phyloP scores from a whole-genome alignment of 176 grass and related monocot species.

The Hyparrhenia diplandra region DNA sequence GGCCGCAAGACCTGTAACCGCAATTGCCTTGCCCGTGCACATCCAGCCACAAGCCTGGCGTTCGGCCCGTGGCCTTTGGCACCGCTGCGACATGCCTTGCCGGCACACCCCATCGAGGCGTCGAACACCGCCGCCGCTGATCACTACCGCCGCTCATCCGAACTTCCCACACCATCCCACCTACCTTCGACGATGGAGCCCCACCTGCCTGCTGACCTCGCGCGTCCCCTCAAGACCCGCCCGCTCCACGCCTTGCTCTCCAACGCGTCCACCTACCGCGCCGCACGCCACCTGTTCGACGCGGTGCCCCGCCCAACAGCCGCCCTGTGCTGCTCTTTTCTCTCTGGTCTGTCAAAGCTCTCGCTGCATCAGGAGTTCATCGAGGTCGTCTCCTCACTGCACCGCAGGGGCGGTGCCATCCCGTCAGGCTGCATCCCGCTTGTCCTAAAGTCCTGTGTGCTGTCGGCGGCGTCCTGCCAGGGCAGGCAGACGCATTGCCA shows the following conservation, averaged over 20 bases:
- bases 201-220: slow-evolving; percentile 6
- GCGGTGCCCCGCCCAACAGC: slow-evolving; percentile 42
- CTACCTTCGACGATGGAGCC: slow-evolving; percentile 31
- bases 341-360: slow-evolving; percentile 54
- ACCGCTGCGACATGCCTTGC: slow-evolving; percentile 21
- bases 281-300: slow-evolving; percentile 73
- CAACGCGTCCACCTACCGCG: slow-evolving; percentile 17
- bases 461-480: slow-evolving; percentile 25
- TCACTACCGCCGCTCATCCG: neutral
- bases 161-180: neutral
- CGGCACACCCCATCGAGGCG: neutral
- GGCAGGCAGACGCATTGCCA: slow-evolving; percentile 65
- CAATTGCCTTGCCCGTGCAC: no score
- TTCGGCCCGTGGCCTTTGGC: neutral
- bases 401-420: slow-evolving; percentile 28
- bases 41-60: no score
- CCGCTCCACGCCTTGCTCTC: slow-evolving; percentile 42
- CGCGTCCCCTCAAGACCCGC: slow-evolving; percentile 42
- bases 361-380: slow-evolving; percentile 57
- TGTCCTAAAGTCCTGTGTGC: slow-evolving; percentile 55
- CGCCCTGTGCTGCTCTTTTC: slow-evolving; percentile 35
- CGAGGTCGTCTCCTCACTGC: slow-evolving; percentile 34
- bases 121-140: slow-evolving; percentile 5
- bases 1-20: no score
- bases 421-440: slow-evolving; percentile 42